These are phyloP conservation scores for Phaeophleospora eucalypticola DNA, from an alignment of 2,329 filamentous ascomycete genomes.

Conservation along the genomic window DNA sequence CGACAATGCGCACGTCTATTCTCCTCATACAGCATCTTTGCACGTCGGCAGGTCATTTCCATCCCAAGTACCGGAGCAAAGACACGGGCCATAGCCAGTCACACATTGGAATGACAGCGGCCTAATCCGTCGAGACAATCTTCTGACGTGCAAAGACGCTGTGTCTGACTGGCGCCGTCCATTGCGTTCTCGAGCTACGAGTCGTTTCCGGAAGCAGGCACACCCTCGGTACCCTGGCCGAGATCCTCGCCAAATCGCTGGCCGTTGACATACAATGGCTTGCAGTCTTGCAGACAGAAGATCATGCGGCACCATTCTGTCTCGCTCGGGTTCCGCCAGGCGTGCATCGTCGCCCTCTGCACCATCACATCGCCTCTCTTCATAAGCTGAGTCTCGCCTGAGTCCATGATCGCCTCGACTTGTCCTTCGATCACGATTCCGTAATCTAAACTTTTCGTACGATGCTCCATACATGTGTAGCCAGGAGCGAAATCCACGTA, in stretches of 20 bases:
- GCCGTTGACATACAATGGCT: constrained; percentile 28
- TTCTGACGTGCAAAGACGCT: too few species aligned
- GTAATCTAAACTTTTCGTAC: constrained; percentile 36
- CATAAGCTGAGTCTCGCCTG: constrained; percentile 33
- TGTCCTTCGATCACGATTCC: constrained; percentile 36
- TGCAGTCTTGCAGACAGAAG: constrained; percentile 31
- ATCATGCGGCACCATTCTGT: constrained; percentile 35
- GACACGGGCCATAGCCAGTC: too few species aligned
- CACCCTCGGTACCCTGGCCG: constrained; percentile 19
- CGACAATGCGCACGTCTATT: too few species aligned
- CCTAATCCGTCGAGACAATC: too few species aligned
- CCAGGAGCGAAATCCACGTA: constrained; percentile 35
- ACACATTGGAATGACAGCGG: too few species aligned
- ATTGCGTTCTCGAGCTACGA: too few species aligned
- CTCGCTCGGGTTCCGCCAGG: constrained; percentile 33
- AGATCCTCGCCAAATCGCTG: constrained; percentile 31
- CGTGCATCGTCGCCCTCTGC: constrained; percentile 37
- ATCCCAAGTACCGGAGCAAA: too few species aligned
- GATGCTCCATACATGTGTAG: constrained; percentile 35
- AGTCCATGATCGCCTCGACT: constrained; percentile 33
- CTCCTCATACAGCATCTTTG: too few species aligned
- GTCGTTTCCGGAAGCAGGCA: constrained; percentile 20
- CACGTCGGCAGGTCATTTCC: too few species aligned
- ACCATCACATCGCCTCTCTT: constrained; percentile 36
- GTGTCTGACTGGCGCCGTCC: too few species aligned